These are phyloP conservation scores for Pharnaceum exiguum DNA, from an alignment of 148 eudicot species.

Conservation along the genomic window DNA sequence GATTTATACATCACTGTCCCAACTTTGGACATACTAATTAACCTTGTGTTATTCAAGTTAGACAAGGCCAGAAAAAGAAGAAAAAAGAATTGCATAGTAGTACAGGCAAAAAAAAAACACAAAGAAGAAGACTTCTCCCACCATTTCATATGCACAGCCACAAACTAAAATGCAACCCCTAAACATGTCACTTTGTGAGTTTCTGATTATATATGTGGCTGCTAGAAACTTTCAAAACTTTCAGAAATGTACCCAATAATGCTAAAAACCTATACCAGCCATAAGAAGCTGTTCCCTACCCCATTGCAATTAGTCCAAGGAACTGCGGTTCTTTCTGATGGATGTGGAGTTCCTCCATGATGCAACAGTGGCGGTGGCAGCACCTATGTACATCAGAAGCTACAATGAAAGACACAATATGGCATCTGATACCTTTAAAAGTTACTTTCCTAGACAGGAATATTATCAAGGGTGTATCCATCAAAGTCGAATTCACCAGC, in stretches of 20 bases:
- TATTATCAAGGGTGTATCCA: slow-evolving; percentile 54
- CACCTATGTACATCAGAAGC: slow-evolving; percentile 41
- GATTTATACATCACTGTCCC: slow-evolving; percentile 36
- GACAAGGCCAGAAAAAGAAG: slow-evolving; percentile 1
- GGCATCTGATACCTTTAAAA: slow-evolving; percentile 4
- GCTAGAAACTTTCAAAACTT: slow-evolving; percentile 11
- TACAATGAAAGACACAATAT: slow-evolving; percentile 13
- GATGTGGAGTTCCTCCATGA: slow-evolving; percentile 12
- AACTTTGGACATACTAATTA: slow-evolving; percentile 11
- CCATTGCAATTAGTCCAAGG: background rate
- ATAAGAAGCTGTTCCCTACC: slow-evolving; percentile 9
- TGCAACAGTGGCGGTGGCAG: slow-evolving; percentile 12
- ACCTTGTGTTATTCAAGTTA: slow-evolving; percentile 25
- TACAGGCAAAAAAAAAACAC: background rate
- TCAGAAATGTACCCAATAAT: slow-evolving; percentile 11
- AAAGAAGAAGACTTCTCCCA: slow-evolving; percentile 14
- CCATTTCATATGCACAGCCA: slow-evolving; percentile 29
- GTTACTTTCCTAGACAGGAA: slow-evolving; percentile 31
- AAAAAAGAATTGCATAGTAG: background rate
- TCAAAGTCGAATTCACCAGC: slow-evolving; percentile 55
- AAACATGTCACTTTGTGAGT: background rate
- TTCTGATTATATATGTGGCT: slow-evolving; percentile 8
- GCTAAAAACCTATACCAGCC: slow-evolving; percentile 16
- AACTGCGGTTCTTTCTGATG: slow-evolving; percentile 6
- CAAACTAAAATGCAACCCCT: background rate